These are phyloP conservation scores for Coprinopsis marcescibilis DNA, from an alignment of 768 basidiomycete species.

Conservation along the genomic window DNA sequence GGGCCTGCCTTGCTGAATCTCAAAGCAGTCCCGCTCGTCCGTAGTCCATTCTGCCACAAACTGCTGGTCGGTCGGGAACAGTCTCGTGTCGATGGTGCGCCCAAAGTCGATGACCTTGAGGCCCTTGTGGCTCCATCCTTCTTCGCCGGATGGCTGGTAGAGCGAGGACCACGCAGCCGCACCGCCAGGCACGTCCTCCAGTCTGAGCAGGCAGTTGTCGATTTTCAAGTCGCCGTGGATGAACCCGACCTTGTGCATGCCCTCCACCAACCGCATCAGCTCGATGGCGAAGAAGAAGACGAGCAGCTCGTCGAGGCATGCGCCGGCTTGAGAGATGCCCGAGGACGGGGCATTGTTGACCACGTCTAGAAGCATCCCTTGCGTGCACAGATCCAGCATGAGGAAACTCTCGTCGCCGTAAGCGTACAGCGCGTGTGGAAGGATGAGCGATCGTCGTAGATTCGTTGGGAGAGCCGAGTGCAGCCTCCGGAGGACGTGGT, in stretches of 20 bases:
- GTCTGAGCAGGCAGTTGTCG: constrained; percentile 94
- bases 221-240: constrained; percentile 99
- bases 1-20: constrained; percentile 73
- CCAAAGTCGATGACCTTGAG: constrained; percentile 96
- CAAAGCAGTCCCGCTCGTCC: constrained; percentile 88
- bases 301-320: constrained; percentile 85
- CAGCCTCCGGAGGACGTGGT: constrained; percentile 73
- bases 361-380: constrained; percentile 88
- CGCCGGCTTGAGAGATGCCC: constrained; percentile 75
- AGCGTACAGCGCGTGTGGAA: constrained; percentile 74
- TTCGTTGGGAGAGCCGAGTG: constrained; percentile 59
- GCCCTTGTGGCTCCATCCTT: constrained; percentile 86
- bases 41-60: constrained; percentile 86
- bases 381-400: constrained; percentile 79
- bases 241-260: constrained; percentile 75
- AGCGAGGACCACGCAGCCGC: constrained; percentile 60
- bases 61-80: constrained; percentile 74
- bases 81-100: constrained; percentile 80
- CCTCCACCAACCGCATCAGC: constrained; percentile 76
- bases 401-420: constrained; percentile 89
- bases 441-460: constrained; percentile 64
- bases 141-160: constrained; percentile 75
- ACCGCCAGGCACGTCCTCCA: constrained; percentile 76
- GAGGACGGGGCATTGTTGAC: constrained; percentile 79
- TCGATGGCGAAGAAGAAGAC: constrained; percentile 96